Evolutionary conservation across 192 early-diverging fungal species (phyloP).

Genomic region (Backusella morwellensis): DNA sequence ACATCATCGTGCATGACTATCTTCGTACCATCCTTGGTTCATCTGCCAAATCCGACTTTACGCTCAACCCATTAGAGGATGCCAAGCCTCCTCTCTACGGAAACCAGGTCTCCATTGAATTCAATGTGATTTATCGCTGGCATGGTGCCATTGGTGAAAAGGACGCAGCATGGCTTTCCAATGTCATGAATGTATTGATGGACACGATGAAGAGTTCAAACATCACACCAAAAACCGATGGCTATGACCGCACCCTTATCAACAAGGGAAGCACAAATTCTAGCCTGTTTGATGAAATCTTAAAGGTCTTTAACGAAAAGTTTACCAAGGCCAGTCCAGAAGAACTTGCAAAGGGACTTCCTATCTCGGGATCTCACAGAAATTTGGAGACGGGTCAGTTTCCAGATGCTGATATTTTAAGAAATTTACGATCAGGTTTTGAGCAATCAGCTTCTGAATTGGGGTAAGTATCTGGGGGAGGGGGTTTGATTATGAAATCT

Average conservation of each 20-base stretch:
- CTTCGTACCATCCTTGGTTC: conserved; percentile 44
- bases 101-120: conserved; percentile 44
- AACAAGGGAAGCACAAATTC: neutral
- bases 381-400: conserved; percentile 17
- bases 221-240: neutral
- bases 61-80: conserved; percentile 25
- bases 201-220: neutral
- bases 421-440: conserved; percentile 10
- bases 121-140: conserved; percentile 47
- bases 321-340: conserved; percentile 24
- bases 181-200: conserved; percentile 21
- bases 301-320: conserved; percentile 16
- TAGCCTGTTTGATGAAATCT: conserved; percentile 7
- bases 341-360: conserved; percentile 20
- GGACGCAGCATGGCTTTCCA: conserved; percentile 35
- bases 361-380: conserved; percentile 35
- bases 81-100: conserved; percentile 23
- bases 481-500: neutral
- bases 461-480: conserved; percentile 2
- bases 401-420: conserved; percentile 9
- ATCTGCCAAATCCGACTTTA: conserved; percentile 20
- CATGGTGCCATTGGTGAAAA: conserved; percentile 41
- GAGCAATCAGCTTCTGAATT: conserved; percentile 25
- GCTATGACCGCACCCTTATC: neutral
- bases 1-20: conserved; percentile 44